Evolutionary conservation across 1,139 yeast species (phyloP), one percentile per base, ranked within the genome.

Genomic region (Hyphopichia burtonii): DNA sequence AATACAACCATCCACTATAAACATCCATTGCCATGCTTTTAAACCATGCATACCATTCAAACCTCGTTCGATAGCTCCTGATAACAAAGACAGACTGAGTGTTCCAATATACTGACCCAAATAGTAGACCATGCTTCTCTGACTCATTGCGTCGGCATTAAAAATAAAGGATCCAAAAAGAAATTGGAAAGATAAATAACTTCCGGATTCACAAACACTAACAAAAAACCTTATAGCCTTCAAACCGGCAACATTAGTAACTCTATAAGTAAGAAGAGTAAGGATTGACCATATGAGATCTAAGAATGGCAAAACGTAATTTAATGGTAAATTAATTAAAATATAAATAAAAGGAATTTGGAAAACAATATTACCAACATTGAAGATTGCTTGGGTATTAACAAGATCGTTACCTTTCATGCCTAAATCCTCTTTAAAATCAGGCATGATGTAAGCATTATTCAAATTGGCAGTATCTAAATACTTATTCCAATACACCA

Each of bases 1-100:
- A 33, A 83, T 68, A 37, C 80, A 59, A 8, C 84, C 86, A 58
- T 84, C 89, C 48, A 84, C 73, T 45, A 85, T 75, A 55, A 81
- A 84, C 62, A 82, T 78, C 89, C 90, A 84, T 63, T 82, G 74
- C 90, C 90, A 84, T 11, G 86, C 81, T 28, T 64, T 71, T 28
- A 79, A 63, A 1, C 86, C 84, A 43, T 60, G 59, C 5, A 58
- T 59, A 25, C 79, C 80, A 42, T 71, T 65, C 52, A 84, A 59
- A 20, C 60, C 52, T 38, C 75, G 61, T 52, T 66, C 78, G 38
- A 82, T 76, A 7, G 82, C 78, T n/a, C 84, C 78, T 40, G 84
- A 83, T 28, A 84, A 63, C 40, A 82, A 72, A 5, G 86, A 74
- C 28, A 25, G 28, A 4, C 86, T 78, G 54, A 83, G 60, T 20